Evolutionary conservation across 495 filamentous ascomycete species (phyloP), one percentile per base, ranked within the genome.

Genomic region (Penicillium ucsense): DNA sequence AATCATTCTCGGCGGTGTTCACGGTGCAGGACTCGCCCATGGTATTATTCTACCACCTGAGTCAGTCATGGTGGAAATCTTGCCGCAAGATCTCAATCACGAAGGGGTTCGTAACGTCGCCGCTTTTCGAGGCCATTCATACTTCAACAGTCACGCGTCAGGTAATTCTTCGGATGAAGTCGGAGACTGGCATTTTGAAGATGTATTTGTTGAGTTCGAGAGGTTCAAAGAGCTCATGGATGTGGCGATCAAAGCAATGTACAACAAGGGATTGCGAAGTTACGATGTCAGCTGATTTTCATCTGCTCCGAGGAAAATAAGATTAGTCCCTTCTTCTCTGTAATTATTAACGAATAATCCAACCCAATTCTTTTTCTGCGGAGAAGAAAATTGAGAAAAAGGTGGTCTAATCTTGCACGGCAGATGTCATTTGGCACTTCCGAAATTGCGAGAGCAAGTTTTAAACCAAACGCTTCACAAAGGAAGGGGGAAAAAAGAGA

Each of bases 81-180:
- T 70, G 41, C 67, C 68, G 12, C 34, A 43, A 11, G 44, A 37
- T 7, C 48, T 67, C 32, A 52, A 64, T 38, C 59, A 69, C 42
- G 57, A 62, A 46, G 66, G 62, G 2, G 71, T 68, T 42, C 55
- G 64, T 37, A 69, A 67, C 43, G 35, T 68, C n/a, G 64, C 64
- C 27, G 44, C 27, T 7, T 2, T 35, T 35, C 34, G 34, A 35
- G 34, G 34, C 2, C 34, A 35, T 35, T 6, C 6, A 35, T 35
- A 35, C 34, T 35, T 35, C 2, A 35, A 2, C 10, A 35, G 34
- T 10, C 34, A 35, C 10, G 34, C 34, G 10, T 35, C 34, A 2
- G 10, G 10, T 35, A 35, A 1, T 35, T 10, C 2, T 35, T 35
- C 2, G 9, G 7, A 4, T 6, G 6, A 31, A 4, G 36, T 10